Evolutionary conservation across 768 basidiomycete genomes (phyloP).

Genomic region (Nidularia sp.): DNA sequence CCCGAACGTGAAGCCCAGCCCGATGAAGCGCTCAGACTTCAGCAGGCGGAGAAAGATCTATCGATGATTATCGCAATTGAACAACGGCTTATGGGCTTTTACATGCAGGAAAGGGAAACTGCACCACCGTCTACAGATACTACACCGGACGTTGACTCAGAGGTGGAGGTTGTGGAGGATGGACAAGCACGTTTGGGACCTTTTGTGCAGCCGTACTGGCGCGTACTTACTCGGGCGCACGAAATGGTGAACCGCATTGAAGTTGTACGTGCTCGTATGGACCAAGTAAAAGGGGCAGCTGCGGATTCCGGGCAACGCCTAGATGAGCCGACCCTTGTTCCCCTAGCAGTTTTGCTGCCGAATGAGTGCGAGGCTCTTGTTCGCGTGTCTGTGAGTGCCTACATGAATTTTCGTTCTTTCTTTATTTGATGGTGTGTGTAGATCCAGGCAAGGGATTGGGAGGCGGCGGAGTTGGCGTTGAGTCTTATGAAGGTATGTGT

Average conservation of each 20-base stretch:
- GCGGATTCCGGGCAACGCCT: conserved; percentile 7
- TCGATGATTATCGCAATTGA: conserved; percentile 26
- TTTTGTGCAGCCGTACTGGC: conserved; percentile 18
- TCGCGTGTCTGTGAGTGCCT: conserved; percentile 39
- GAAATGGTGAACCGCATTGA: conserved; percentile 29
- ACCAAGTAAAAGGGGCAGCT: conserved; percentile 15
- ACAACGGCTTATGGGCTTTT: conserved; percentile 22
- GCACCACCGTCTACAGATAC: too few species aligned
- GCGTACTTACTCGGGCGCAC: conserved; percentile 28
- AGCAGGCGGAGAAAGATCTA: conserved; percentile 26
- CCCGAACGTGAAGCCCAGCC: conserved; percentile 6
- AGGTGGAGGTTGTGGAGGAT: too few species aligned
- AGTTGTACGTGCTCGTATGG: conserved; percentile 13
- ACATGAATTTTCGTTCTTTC: not conserved
- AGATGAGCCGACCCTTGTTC: conserved; percentile 20
- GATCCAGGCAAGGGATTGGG: conserved; percentile 42
- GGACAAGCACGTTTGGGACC: too few species aligned
- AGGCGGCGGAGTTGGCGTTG: conserved; percentile 46
- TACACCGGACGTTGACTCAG: not conserved
- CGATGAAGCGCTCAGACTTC: conserved; percentile 9
- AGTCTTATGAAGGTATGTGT: conserved; percentile 48
- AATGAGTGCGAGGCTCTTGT: conserved; percentile 55
- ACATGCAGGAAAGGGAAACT: not conserved
- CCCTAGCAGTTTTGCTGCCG: conserved; percentile 42
- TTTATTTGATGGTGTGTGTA: conserved; percentile 17